Conservation (phyloP, 2,329 filamentous ascomycete genomes). For the Fusarium longipes region DNA sequence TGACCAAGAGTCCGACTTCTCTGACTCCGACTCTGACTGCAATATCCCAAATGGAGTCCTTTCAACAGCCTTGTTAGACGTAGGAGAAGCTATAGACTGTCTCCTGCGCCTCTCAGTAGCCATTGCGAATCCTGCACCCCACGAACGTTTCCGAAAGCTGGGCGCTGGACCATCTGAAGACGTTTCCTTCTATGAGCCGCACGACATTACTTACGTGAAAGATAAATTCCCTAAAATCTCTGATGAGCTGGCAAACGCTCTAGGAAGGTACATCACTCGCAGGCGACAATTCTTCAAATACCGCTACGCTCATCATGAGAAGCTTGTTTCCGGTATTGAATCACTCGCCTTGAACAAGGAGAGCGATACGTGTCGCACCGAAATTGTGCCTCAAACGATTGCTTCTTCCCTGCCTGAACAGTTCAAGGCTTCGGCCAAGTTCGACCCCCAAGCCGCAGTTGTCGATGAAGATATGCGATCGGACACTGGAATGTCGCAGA, state of each 20-base stretch:
- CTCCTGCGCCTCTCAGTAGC: constrained; percentile 53
- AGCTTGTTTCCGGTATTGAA: constrained; percentile 45
- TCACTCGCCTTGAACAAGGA: constrained; percentile 2
- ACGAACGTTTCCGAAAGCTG: constrained; percentile 46
- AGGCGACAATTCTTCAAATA: constrained; percentile 54
- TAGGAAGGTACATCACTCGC: constrained; percentile 51
- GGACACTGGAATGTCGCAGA: constrained; percentile 42
- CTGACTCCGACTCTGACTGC: not conserved
- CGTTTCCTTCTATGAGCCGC: constrained; percentile 38
- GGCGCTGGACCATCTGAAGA: constrained; percentile 32
- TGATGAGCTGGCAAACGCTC: constrained; percentile 26
- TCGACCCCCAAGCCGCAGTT: not conserved
- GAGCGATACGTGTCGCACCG: constrained; percentile 1
- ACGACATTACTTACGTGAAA: constrained; percentile 47
- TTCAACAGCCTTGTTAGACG: constrained; percentile 28
- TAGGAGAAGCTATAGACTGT: constrained; percentile 47
- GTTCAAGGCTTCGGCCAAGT: constrained; percentile 5
- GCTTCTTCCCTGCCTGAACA: constrained; percentile 41
- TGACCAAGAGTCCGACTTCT: not conserved
- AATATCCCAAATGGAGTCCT: fast-evolving
- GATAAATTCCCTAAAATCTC: constrained; percentile 47
- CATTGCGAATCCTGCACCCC: constrained; percentile 51
- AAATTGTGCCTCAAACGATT: constrained; percentile 24
- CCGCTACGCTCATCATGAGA: constrained; percentile 51
- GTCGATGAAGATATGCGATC: constrained; percentile 40